A percentile compares a stretch with the other conserved stretches of the same genome.
These are phyloP conservation scores for Capsicum rhomboideum DNA, from an alignment of 257 asterid species.

Conservation along the genomic window DNA sequence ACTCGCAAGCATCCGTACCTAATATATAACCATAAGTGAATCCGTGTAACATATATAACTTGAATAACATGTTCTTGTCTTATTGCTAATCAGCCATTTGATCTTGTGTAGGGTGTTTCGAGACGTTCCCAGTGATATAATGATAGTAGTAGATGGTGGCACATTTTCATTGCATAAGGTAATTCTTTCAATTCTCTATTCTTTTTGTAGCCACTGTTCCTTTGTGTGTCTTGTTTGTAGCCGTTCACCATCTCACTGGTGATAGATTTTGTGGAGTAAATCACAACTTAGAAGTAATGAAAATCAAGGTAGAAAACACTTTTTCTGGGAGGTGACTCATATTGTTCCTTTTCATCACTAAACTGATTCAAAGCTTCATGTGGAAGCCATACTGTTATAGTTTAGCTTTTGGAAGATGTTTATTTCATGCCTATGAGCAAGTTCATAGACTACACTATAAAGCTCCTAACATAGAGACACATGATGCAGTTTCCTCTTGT, in stretches of 20 bases:
- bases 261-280: neutral
- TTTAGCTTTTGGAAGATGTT: too few species aligned
- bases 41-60: too few species aligned
- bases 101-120: constrained; percentile 62
- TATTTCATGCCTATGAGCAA: too few species aligned
- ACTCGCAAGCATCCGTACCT: neutral
- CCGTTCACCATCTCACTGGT: neutral
- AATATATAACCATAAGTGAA: too few species aligned
- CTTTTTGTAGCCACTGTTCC: neutral
- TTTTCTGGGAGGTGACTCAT: neutral
- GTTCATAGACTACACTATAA: neutral
- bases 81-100: constrained; percentile 12
- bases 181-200: constrained; percentile 1
- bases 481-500: constrained; percentile 85
- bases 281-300: neutral
- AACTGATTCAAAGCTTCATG: neutral
- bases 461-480: neutral
- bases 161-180: constrained; percentile 84
- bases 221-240: neutral
- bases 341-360: neutral
- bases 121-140: constrained; percentile 92
- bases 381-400: too few species aligned
- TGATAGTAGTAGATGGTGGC: constrained; percentile 70
- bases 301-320: neutral
- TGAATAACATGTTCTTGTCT: neutral